Evolutionary conservation across 768 basidiomycete species (phyloP), one percentile per base, ranked within the genome.

Genomic region (Leccinum longicurvipes): DNA sequence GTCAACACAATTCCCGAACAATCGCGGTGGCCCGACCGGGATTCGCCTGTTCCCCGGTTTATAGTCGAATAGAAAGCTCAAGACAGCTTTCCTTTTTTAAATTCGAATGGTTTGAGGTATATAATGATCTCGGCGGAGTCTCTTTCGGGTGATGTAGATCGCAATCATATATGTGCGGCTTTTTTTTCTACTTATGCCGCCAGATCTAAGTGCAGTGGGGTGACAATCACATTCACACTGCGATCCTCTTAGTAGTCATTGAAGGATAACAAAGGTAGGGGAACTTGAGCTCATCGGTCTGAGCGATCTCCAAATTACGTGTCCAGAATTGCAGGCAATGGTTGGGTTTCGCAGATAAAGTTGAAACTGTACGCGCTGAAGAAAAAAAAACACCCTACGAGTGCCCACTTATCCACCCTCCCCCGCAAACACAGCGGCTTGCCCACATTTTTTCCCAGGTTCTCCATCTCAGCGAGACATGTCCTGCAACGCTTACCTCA

Each of bases 361-460:
- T n/a, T 10, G 36, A n/a, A n/a, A 9, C 36, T 36, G 4, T n/a
- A n/a, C 17, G n/a, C 17, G 9, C 10, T 42, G n/a, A 42, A 29
- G 24, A 29, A 47, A 12, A 25, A 3, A 54, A n/a, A 4, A 64
- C 6, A 12, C n/a, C 27, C 50, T 55, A 71, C 15, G 42, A 4
- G 19, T 60, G 60, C 29, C 61, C 65, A 25, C 25, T 63, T 39
- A 63, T 59, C 89, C 89, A 91, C 10, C 69, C 62, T 10, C 89
- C 89, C 25, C 86, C 87, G 71, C 89, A 92, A 19, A 91, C 75
- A 68, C 89, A 92, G 24, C 77, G 77, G 23, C 63, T 67, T 29
- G 67, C 68, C 85, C 84, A 90, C 61, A 74, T 76, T 59, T 72
- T 82, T 69, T 86, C 83, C 86, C 87, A 92, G 19, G 77, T 72